Evolutionary conservation across 306 rosid genomes (phyloP).

Genomic region (Castanopsis chinensis): DNA sequence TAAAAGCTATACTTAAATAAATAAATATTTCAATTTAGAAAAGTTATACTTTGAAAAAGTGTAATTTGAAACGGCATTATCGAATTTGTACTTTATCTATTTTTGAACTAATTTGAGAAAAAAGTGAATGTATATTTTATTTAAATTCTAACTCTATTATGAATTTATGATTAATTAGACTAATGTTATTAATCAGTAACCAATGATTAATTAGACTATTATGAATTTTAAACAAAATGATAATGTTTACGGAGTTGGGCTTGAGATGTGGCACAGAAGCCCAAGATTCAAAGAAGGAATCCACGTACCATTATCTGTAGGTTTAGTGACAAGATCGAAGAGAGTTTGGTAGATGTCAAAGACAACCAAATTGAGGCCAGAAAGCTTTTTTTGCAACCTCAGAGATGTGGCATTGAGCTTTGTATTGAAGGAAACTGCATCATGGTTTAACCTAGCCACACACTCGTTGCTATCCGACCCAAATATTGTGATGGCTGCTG

Average conservation of each 20-base stretch:
- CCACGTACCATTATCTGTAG: slow-evolving; percentile 52
- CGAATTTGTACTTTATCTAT: too few relatives aligned
- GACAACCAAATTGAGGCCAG: slow-evolving; percentile 56
- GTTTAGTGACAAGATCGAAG: slow-evolving; percentile 45
- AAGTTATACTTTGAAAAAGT: too few relatives aligned
- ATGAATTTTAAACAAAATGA: background rate
- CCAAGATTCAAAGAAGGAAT: background rate
- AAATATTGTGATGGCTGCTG: slow-evolving; percentile 60
- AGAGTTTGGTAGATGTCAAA: slow-evolving; percentile 64
- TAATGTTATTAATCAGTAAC: too few relatives aligned
- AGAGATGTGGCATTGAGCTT: slow-evolving; percentile 57
- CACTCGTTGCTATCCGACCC: slow-evolving; percentile 53
- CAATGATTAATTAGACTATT: too few relatives aligned
- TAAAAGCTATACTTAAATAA: too few relatives aligned
- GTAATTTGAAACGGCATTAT: too few relatives aligned
- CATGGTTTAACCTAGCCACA: slow-evolving; percentile 45
- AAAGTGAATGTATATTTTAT: too few relatives aligned
- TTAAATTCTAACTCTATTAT: too few relatives aligned
- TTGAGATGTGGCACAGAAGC: background rate
- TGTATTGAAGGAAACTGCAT: slow-evolving; percentile 49
- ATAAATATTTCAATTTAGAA: too few relatives aligned
- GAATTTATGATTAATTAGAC: too few relatives aligned
- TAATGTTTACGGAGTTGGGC: background rate
- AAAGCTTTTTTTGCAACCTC: slow-evolving; percentile 37
- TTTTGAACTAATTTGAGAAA: too few relatives aligned